Evolutionary conservation across 2,329 filamentous ascomycete genomes (phyloP).

Genomic region (Cercospora sp.): DNA sequence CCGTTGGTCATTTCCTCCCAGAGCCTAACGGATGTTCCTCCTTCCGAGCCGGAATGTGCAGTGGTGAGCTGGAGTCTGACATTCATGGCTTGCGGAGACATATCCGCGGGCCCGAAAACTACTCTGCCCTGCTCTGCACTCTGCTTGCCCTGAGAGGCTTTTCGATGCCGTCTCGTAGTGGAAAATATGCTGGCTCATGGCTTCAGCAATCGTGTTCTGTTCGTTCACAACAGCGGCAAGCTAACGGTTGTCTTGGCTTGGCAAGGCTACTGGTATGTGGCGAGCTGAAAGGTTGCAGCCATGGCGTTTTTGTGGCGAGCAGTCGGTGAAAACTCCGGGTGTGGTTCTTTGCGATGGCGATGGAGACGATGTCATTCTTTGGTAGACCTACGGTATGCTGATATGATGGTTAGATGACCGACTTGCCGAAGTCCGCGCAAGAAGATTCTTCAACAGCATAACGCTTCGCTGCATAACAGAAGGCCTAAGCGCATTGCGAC

Average conservation of each 20-base stretch:
- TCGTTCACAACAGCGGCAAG: not conserved
- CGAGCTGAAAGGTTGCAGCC: not conserved
- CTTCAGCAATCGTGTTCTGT: not conserved
- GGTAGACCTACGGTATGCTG: not conserved
- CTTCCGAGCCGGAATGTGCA: not conserved
- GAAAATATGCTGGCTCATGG: not conserved
- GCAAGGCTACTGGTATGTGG: not conserved
- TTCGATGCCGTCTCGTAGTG: not conserved
- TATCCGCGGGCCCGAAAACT: not conserved
- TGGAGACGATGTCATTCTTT: not conserved
- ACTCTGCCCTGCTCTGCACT: not conserved
- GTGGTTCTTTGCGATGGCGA: not conserved
- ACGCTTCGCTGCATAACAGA: not conserved
- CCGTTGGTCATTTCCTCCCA: not conserved
- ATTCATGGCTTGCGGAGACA: not conserved
- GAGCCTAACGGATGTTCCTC: not conserved
- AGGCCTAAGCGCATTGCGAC: not conserved
- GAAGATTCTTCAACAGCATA: not conserved
- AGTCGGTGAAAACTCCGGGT: not conserved
- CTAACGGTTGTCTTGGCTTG: constrained; percentile 3
- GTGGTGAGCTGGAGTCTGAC: not conserved
- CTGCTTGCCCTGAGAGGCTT: not conserved
- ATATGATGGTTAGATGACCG: not conserved
- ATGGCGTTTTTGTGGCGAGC: not conserved
- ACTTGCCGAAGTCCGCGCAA: not conserved